Base-by-base conservation (phyloP, 2,329 filamentous ascomycete species). In the Colletotrichum camelliae region DNA sequence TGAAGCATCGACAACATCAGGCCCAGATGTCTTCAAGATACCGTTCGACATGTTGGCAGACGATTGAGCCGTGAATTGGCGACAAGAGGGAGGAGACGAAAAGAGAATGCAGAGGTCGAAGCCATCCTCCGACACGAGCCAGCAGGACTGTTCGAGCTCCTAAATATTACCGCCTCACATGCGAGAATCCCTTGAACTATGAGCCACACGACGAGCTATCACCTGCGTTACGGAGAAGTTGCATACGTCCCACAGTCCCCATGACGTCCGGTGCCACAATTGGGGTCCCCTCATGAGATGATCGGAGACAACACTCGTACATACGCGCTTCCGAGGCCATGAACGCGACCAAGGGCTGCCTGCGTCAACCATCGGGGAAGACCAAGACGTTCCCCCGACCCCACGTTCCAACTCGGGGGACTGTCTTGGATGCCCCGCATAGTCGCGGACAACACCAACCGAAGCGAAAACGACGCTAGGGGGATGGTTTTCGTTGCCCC, bases 1-100 rank as follows among this genome's bases (percentile, higher is more conserved):
- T 66, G 86, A 80, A 0, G 82, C 80, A 75, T 88, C 86, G 37
- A 91, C 86, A 21, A 91, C 85, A 69, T 60, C 37, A 15, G 66
- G 60, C 21, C 76, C 76, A 1, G 55, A 70, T 21, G 76, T 77
- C 68, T 67, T 76, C 68, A 77, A 65, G 31, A 77, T 69, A 37
- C 73, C 70, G 18, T 74, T 60, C 21, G 72, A 39, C 35, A 61
- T 73, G 52, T 10, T 55, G 55, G 12, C 10, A 8, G 27, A 16
- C 13, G 39, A n/a, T 71, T 15, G 37, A 7, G 16, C 21, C 18
- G n/a, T 24, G 16, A 21, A 4, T 15, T 27, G 18, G 8, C 13
- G 10, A n/a, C 16, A 16, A 21, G 31, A 24, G 24, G 18, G 5
- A 29, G 15, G 8, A 64, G 5, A 24, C 13, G 18, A 4, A 9